phyloP scores from a whole-genome alignment of 768 basidiomycete species.

The Naematelia aurantialba region DNA sequence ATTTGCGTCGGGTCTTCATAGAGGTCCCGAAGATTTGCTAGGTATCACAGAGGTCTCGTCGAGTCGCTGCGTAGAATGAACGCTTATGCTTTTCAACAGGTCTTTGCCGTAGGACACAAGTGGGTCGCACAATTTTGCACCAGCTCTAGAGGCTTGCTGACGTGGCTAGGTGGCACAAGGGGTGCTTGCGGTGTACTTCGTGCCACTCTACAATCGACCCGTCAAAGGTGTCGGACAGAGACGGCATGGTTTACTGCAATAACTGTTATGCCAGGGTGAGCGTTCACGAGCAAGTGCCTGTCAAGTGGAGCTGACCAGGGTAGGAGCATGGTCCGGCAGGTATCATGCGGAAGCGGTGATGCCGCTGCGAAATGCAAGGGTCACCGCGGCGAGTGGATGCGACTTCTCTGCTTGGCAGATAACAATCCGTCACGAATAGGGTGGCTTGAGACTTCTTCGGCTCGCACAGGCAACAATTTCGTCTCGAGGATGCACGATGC shows the following conservation, averaged over 20 bases:
- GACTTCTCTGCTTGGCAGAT: too few relatives aligned
- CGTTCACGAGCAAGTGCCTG: neutral
- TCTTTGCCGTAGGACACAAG: constrained; percentile 11
- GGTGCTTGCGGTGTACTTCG: constrained; percentile 31
- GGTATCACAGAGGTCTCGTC: too few relatives aligned
- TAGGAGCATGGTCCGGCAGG: constrained; percentile 41
- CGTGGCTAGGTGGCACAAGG: constrained; percentile 33
- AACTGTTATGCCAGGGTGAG: constrained; percentile 45
- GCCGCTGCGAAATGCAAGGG: neutral
- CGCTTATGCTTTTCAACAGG: neutral
- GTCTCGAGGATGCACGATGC: neutral
- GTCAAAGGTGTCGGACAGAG: constrained; percentile 42
- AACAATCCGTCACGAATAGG: neutral
- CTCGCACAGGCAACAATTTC: neutral
- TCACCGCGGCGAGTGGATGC: too few relatives aligned
- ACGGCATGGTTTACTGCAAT: constrained; percentile 37
- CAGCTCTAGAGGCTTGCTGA: too few relatives aligned
- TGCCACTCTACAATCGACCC: constrained; percentile 44
- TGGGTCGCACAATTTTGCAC: too few relatives aligned
- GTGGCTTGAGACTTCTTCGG: too few relatives aligned
- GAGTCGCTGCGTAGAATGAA: too few relatives aligned
- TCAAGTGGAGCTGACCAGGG: constrained; percentile 1
- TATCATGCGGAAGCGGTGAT: constrained; percentile 36
- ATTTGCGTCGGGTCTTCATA: neutral
- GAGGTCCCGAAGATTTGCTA: too few relatives aligned